Evolutionary conservation across 176 grass and related monocot species (phyloP).

Genomic region (Dendrocalamus sinicus): DNA sequence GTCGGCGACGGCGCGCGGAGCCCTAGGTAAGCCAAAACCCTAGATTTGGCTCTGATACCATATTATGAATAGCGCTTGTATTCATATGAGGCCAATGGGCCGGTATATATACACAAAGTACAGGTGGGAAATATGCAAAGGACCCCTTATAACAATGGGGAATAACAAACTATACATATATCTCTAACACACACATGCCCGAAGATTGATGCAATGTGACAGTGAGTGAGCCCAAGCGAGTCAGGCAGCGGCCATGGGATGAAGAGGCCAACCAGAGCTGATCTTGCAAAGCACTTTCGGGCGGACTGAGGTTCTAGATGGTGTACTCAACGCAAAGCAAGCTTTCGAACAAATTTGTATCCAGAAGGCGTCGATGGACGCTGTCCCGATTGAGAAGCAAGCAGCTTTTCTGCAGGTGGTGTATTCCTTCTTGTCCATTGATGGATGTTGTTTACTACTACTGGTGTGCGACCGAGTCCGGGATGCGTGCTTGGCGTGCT

Average conservation of each 20-base stretch:
- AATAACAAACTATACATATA: too few relatives aligned
- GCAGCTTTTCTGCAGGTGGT: constrained; percentile 40
- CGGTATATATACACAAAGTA: too few relatives aligned
- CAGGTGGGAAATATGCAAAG: too few relatives aligned
- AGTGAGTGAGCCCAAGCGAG: constrained; percentile 4
- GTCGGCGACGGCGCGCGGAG: too few relatives aligned
- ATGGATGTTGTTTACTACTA: background rate
- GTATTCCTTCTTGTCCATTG: background rate
- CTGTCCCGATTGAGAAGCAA: constrained; percentile 27
- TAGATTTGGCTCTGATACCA: too few relatives aligned
- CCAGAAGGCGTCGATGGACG: background rate
- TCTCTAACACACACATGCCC: too few relatives aligned
- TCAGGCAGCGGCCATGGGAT: constrained; percentile 25
- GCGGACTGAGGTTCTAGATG: constrained; percentile 41
- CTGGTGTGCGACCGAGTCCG: constrained; percentile 8
- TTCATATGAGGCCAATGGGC: too few relatives aligned
- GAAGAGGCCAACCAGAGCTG: background rate
- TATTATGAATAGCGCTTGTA: too few relatives aligned
- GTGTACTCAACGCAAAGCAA: constrained; percentile 27
- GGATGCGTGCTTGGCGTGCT: background rate
- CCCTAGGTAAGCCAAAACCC: too few relatives aligned
- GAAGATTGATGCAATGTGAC: constrained; percentile 44
- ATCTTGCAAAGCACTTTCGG: constrained; percentile 36
- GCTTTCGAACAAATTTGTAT: constrained; percentile 25
- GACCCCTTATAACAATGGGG: too few relatives aligned